Evolutionary conservation across 441 rosid genomes (phyloP).

Genomic region (Theobroma grandiflorum): DNA sequence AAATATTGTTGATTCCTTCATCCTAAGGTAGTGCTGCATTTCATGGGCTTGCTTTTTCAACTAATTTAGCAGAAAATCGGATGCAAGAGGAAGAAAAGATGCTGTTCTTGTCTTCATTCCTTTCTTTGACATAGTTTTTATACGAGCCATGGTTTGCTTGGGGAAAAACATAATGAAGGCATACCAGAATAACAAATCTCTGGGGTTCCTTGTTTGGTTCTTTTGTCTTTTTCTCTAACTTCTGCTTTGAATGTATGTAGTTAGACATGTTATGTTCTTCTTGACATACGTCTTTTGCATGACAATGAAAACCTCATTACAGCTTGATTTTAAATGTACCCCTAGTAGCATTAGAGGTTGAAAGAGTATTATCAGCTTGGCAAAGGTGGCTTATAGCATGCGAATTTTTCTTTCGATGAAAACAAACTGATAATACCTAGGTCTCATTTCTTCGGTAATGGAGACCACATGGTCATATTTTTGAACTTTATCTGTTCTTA

Average conservation of each 20-base stretch:
- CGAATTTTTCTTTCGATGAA: slow-evolving; percentile 11
- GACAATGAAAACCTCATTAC: not conserved
- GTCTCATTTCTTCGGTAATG: slow-evolving; percentile 16
- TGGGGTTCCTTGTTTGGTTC: not conserved
- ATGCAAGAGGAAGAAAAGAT: slow-evolving; percentile 24
- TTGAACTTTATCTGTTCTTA: not conserved
- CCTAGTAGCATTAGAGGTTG: not conserved
- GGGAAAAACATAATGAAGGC: slow-evolving; percentile 21
- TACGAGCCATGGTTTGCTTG: slow-evolving; percentile 14
- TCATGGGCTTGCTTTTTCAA: not conserved
- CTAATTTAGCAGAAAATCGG: not conserved
- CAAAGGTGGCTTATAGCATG: not conserved
- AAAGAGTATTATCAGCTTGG: not conserved
- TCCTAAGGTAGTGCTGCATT: not conserved
- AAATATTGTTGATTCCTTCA: not conserved
- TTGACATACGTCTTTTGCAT: not conserved
- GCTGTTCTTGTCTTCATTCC: slow-evolving; percentile 24
- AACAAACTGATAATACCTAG: slow-evolving; percentile 34
- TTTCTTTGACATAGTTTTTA: slow-evolving; percentile 22
- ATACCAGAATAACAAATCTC: slow-evolving; percentile 19
- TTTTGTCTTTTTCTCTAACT: slow-evolving; percentile 22
- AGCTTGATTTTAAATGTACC: not conserved
- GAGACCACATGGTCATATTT: not conserved
- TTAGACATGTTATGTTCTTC: not conserved
- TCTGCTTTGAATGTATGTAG: slow-evolving; percentile 15